These are phyloP conservation scores for Aquanectria penicillioides DNA, from an alignment of 2,329 filamentous ascomycete species.

Conservation along the genomic window DNA sequence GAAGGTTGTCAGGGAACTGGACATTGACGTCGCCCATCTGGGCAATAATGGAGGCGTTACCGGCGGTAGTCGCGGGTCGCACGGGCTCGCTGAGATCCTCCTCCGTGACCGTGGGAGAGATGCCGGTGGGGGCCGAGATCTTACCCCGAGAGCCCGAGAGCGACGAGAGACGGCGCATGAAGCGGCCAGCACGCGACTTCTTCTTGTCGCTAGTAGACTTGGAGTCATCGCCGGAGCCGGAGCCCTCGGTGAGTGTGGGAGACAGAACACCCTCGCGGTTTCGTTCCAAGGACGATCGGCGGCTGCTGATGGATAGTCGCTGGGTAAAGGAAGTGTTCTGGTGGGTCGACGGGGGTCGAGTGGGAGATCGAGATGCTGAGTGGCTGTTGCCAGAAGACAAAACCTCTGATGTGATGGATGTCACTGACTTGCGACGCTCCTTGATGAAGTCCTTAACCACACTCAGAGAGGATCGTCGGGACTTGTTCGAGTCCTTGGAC, in stretches of 20 bases:
- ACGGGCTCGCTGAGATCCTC: slow-evolving; percentile 50
- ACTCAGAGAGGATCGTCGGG: slow-evolving; percentile 67
- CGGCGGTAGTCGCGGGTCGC: slow-evolving; percentile 44
- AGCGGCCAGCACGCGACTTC: slow-evolving; percentile 63
- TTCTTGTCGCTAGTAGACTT: slow-evolving; percentile 57
- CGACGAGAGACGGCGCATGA: slow-evolving; percentile 68
- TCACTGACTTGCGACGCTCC: slow-evolving; percentile 64
- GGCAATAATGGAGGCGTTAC: slow-evolving; percentile 60
- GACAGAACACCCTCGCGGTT: slow-evolving; percentile 51
- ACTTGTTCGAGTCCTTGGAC: slow-evolving; percentile 53
- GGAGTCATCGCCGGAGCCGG: slow-evolving; percentile 59
- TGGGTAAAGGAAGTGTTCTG: slow-evolving; percentile 60
- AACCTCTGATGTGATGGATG: slow-evolving; percentile 58
- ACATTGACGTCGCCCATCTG: slow-evolving; percentile 93
- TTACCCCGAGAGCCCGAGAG: slow-evolving; percentile 60
- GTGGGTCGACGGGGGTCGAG: slow-evolving; percentile 59
- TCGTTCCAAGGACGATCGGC: slow-evolving; percentile 61
- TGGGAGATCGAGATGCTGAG: slow-evolving; percentile 54
- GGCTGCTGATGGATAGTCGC: slow-evolving; percentile 74
- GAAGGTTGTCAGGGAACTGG: slow-evolving; percentile 93
- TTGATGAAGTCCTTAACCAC: slow-evolving; percentile 71
- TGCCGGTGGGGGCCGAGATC: slow-evolving; percentile 52
- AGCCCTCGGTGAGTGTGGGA: slow-evolving; percentile 55
- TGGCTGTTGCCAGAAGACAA: slow-evolving; percentile 29
- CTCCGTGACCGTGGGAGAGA: slow-evolving; percentile 62